Percentiles rank a stretch among this genome's conserved stretches.
phyloP scores from a whole-genome alignment of 2,329 filamentous ascomycete species.

The Piedraia hortae region DNA sequence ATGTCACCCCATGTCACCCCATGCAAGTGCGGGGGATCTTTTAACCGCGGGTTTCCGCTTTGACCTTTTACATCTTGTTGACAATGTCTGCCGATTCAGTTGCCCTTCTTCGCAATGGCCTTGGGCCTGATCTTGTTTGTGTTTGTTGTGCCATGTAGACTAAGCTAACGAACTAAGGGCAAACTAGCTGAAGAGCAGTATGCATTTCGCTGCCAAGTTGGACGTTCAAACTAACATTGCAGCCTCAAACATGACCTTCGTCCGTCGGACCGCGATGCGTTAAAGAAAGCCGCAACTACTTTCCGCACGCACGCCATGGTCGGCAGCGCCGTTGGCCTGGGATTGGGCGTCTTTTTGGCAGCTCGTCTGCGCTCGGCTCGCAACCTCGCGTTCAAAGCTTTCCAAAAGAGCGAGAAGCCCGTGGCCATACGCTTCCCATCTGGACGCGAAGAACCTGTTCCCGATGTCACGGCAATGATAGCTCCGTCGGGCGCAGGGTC shows the following conservation, averaged over 20 bases:
- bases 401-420: conserved; percentile 33
- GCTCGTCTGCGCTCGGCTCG: conserved; percentile 28
- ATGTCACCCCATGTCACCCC: no score
- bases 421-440: conserved; percentile 32
- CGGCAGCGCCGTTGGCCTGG: conserved; percentile 32
- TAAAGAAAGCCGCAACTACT: conserved; percentile 27
- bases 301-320: conserved; percentile 27
- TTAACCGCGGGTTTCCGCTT: no score
- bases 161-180: no score
- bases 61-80: no score
- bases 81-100: conserved; percentile 20
- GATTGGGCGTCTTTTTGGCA: conserved; percentile 29
- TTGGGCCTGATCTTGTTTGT: conserved; percentile 26
- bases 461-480: conserved; percentile 30
- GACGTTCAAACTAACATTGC: neutral
- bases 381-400: conserved; percentile 30
- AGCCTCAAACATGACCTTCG: conserved; percentile 25
- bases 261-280: conserved; percentile 29
- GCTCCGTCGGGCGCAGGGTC: conserved; percentile 31
- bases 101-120: conserved; percentile 18
- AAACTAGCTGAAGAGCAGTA: conserved; percentile 28
- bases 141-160: no score
- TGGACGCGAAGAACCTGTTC: conserved; percentile 31
- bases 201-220: neutral
- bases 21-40: no score